Evolutionary conservation across 805 yeast genomes (phyloP), one percentile per base, ranked within the genome.

Genomic region (Teunomyces funiuensis): DNA sequence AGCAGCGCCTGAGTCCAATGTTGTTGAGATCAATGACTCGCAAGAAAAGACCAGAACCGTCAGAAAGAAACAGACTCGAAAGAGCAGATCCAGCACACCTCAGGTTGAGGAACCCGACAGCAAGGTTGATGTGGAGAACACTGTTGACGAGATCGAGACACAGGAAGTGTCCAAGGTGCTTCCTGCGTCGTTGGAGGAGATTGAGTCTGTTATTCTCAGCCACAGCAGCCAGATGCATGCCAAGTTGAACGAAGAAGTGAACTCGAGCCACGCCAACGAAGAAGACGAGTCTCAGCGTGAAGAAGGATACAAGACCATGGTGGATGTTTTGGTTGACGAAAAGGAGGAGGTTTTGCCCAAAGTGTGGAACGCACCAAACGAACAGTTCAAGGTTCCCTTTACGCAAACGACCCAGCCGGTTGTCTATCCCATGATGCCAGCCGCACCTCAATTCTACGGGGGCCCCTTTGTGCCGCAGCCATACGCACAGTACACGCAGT

Each of bases 151-250:
- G 9, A 13, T 33, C 19, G 33, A 15, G 16, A 10, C 22, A 6
- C 33, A 20, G 10, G 37, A 20, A 4, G 25, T 29, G 15, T 38
- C 41, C 16, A 42, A 36, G 9, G 37, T 39, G 14, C 50, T 52
- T 3, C 63, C 65, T 4, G 41, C 50, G 6, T 57, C 71, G 0
- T 51, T 66, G n/a, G 65, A 60, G 27, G 73, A 67, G 26, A 68
- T 69, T 33, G 69, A 66, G 48, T 58, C 58, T 27, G 54, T 59
- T 37, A 69, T 69, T 22, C 45, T 58, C 6, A 60, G 52, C 27
- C 74, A 69, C 41, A 58, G 71, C 2, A 57, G 58, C 14, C 52
- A 58, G 28, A 44, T 65, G 23, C 39, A 30, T 26, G 33, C 18
- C 13, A 20, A 25, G 23, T 19, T 37, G 25, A 31, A 22, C 31